phyloP scores from a whole-genome alignment of 2,329 filamentous ascomycete species.

The Ustilaginoidea virens region DNA sequence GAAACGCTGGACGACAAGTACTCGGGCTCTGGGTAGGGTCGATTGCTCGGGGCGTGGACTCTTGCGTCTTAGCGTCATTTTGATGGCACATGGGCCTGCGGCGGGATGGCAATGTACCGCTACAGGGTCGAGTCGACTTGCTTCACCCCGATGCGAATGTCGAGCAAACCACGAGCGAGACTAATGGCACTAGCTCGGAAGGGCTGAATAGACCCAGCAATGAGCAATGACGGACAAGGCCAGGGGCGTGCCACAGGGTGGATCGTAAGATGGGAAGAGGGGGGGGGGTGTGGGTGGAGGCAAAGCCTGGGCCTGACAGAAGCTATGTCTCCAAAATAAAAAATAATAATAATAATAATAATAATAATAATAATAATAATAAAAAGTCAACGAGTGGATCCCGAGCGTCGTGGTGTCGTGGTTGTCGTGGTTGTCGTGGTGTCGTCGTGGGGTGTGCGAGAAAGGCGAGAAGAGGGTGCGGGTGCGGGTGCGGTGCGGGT shows the following conservation, averaged over 20 bases:
- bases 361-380: no score
- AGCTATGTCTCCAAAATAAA: no score
- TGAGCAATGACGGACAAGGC: slow-evolving; percentile 8
- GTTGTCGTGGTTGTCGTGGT: no score
- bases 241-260: slow-evolving; percentile 4
- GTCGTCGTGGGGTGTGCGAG: no score
- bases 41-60: neutral
- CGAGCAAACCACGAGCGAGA: slow-evolving; percentile 4
- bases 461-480: no score
- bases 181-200: slow-evolving; percentile 18
- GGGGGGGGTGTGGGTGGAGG: slow-evolving; percentile 1
- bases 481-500: no score
- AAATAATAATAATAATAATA: no score
- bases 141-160: no score
- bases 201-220: slow-evolving; percentile 19
- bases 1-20: slow-evolving; percentile 1
- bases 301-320: neutral
- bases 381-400: no score
- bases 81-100: slow-evolving; percentile 4
- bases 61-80: slow-evolving; percentile 3
- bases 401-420: no score
- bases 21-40: no score
- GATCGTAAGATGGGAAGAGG: slow-evolving; percentile 2
- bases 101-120: slow-evolving; percentile 14
- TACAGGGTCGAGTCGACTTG: neutral